These are phyloP conservation scores for Ophidiomyces ophidiicola DNA, from an alignment of 2,329 filamentous ascomycete genomes.

Conservation along the genomic window DNA sequence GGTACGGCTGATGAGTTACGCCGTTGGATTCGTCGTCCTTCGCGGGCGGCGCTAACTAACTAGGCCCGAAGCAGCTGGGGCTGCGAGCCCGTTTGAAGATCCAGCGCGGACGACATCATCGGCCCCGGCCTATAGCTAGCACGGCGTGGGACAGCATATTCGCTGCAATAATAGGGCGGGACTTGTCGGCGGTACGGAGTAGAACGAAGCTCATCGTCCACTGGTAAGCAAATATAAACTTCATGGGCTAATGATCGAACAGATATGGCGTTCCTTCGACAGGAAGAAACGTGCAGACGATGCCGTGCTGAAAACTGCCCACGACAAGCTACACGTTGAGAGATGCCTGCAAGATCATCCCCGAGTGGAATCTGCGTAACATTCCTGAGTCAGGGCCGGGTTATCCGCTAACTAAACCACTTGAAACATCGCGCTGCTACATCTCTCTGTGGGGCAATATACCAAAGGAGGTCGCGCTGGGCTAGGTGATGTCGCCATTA, in stretches of 20 bases:
- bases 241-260: constrained; percentile 27
- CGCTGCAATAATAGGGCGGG: no score
- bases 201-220: constrained; percentile 19
- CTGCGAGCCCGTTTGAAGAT: no score
- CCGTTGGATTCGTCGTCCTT: no score
- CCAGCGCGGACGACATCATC: no score
- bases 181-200: no score
- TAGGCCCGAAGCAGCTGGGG: no score
- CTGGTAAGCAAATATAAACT: constrained; percentile 31
- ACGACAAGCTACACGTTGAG: constrained; percentile 30
- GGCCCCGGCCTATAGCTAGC: no score
- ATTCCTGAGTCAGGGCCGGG: constrained; percentile 28
- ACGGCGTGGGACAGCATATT: no score
- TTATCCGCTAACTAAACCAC: constrained; percentile 29
- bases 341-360: constrained; percentile 30
- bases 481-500: constrained; percentile 29
- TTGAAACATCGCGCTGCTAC: constrained; percentile 31
- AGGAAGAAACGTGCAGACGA: constrained; percentile 26
- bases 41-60: no score
- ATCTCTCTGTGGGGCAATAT: constrained; percentile 28
- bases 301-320: constrained; percentile 26
- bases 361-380: constrained; percentile 37
- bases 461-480: constrained; percentile 20
- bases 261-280: constrained; percentile 32
- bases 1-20: no score